Evolutionary conservation across 202 grass and related monocot genomes (phyloP).

Genomic region (Elaeis oleifera): DNA sequence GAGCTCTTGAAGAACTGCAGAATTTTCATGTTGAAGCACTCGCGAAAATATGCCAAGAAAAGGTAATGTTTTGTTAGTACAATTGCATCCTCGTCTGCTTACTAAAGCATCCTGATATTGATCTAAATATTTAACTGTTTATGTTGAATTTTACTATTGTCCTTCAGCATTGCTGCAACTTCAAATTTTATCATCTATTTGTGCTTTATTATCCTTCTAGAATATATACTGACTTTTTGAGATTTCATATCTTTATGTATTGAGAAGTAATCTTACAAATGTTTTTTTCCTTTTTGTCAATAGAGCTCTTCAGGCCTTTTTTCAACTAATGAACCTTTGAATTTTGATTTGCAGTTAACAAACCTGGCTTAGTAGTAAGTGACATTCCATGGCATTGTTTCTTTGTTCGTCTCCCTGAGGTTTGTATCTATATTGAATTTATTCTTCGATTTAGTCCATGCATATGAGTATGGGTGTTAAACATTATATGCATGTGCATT

Average conservation of each 20-base stretch:
- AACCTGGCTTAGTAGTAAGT: conserved; percentile 35
- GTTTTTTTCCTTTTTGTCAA: conserved; percentile 2
- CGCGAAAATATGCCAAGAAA: conserved; percentile 88
- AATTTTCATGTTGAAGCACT: conserved; percentile 89
- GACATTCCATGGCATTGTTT: too few species aligned
- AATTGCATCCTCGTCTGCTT: background rate
- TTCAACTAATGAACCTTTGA: background rate
- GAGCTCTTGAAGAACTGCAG: conserved; percentile 70
- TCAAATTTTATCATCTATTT: too few species aligned
- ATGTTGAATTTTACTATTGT: too few species aligned
- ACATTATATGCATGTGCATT: too few species aligned
- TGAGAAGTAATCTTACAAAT: background rate
- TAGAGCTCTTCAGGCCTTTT: background rate
- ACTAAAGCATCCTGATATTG: background rate
- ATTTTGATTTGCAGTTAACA: conserved; percentile 40
- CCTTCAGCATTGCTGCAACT: too few species aligned
- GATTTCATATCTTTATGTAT: too few species aligned
- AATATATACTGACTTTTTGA: too few species aligned
- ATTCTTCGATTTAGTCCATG: too few species aligned
- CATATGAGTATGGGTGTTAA: too few species aligned
- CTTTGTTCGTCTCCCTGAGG: too few species aligned
- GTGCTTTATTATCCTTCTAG: too few species aligned
- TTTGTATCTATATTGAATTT: too few species aligned
- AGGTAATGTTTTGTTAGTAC: conserved; percentile 30
- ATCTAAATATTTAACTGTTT: background rate